Evolutionary conservation across 2,329 filamentous ascomycete genomes (phyloP).

Genomic region (Chrysosphaeria jannelii): DNA sequence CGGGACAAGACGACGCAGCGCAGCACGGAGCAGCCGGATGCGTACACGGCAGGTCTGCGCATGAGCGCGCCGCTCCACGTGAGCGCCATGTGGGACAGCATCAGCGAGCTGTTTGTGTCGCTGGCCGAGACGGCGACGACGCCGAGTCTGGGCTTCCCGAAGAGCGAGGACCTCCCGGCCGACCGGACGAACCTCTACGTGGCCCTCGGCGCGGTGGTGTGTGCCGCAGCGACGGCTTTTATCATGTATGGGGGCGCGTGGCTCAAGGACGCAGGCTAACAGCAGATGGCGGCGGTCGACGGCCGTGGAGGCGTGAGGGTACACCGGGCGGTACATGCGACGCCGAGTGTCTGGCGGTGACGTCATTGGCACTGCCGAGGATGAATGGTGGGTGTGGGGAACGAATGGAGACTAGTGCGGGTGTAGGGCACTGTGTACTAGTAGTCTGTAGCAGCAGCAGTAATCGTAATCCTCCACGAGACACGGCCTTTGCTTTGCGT

Average conservation of each 20-base stretch:
- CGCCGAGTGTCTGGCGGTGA: no score
- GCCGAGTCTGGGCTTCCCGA: conserved; percentile 67
- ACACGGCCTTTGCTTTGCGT: no score
- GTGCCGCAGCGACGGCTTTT: conserved; percentile 28
- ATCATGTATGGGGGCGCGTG: conserved; percentile 55
- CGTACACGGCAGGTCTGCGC: conserved; percentile 57
- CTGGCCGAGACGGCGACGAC: conserved; percentile 80
- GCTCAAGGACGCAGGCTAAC: conserved; percentile 11
- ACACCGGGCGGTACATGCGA: no score
- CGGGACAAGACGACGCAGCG: conserved; percentile 91
- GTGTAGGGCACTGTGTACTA: no score
- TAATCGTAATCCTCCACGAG: no score
- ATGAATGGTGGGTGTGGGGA: no score
- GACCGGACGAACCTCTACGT: conserved; percentile 71
- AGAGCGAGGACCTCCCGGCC: conserved; percentile 56
- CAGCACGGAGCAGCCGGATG: conserved; percentile 68
- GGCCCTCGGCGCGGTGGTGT: conserved; percentile 43
- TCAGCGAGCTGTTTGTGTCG: conserved; percentile 74
- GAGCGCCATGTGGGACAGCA: conserved; percentile 78
- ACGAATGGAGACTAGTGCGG: no score
- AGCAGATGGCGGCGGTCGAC: conserved; percentile 5
- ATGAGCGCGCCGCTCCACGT: conserved; percentile 86
- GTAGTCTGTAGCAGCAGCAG: no score
- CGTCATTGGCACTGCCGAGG: no score
- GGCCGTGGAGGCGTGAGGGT: conserved; percentile 1